phyloP scores from a whole-genome alignment of 306 rosid species.

The Ochetophila trinervis region DNA sequence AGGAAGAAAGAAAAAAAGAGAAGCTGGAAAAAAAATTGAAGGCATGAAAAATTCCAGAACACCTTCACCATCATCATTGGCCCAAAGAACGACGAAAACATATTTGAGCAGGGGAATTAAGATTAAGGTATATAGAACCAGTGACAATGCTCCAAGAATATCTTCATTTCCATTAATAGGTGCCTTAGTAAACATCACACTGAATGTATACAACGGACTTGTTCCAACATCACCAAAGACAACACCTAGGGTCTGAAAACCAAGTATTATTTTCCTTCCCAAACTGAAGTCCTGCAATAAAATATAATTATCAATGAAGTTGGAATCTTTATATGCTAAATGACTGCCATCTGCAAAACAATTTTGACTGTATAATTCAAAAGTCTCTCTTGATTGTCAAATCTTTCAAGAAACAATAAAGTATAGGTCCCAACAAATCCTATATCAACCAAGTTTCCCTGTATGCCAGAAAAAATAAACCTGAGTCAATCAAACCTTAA shows the following conservation, averaged over 20 bases:
- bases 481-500: not conserved
- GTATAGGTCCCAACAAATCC: not conserved
- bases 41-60: slow-evolving; percentile 12
- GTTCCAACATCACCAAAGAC: slow-evolving; percentile 99
- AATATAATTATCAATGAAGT: not conserved
- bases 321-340: not conserved
- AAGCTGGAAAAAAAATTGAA: not conserved
- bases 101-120: slow-evolving; percentile 93
- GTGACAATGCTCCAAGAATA: slow-evolving; percentile 86
- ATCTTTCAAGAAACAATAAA: not conserved
- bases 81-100: slow-evolving; percentile 90
- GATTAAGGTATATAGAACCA: slow-evolving; percentile 83
- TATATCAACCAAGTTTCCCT: too few relatives aligned
- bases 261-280: slow-evolving; percentile 65
- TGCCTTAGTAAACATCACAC: slow-evolving; percentile 92
- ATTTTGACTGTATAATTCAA: slow-evolving; percentile 8
- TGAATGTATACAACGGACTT: slow-evolving; percentile 89
- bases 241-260: slow-evolving; percentile 94
- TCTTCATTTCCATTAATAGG: slow-evolving; percentile 84
- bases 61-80: slow-evolving; percentile 99
- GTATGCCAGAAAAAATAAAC: too few relatives aligned
- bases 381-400: not conserved
- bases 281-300: slow-evolving; percentile 63
- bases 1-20: not conserved
- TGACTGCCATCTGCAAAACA: slow-evolving; percentile 5